Conservation (phyloP, 176 grass and related monocot species). For the Oryza rufipogon region DNA sequence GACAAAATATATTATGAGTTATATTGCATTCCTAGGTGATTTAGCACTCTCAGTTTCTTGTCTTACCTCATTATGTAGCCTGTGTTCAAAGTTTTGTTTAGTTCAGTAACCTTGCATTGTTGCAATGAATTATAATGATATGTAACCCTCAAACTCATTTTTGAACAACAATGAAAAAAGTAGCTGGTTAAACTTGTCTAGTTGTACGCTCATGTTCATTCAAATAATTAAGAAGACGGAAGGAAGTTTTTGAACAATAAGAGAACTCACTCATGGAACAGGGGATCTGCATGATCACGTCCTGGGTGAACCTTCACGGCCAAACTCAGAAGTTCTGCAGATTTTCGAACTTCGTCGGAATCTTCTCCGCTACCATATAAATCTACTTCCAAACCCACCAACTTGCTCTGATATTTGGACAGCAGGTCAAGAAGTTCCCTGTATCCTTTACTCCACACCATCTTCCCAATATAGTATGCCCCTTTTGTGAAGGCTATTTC, state of each 20-base stretch:
- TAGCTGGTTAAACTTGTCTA: not conserved
- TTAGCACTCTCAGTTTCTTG: not conserved
- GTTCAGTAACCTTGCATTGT: constrained; percentile 1
- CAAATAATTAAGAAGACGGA: constrained; percentile 12
- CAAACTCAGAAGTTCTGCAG: constrained; percentile 69
- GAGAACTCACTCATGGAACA: constrained; percentile 88
- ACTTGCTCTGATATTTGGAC: constrained; percentile 73
- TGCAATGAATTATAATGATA: not conserved
- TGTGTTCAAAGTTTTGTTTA: constrained; percentile 13
- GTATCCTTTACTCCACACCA: constrained; percentile 98
- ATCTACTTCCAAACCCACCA: constrained; percentile 77
- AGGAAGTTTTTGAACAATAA: constrained; percentile 23
- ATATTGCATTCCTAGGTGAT: constrained; percentile 2
- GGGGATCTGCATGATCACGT: constrained; percentile 82
- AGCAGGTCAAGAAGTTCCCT: constrained; percentile 83
- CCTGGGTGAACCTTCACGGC: constrained; percentile 76
- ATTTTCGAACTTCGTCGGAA: constrained; percentile 63
- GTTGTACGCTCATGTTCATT: not conserved
- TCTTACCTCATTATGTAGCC: not conserved
- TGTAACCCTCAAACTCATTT: constrained; percentile 1
- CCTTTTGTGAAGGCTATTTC: constrained; percentile 76
- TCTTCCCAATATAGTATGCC: constrained; percentile 96
- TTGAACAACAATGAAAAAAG: not conserved
- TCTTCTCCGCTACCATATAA: constrained; percentile 95
- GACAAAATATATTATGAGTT: not conserved